Percentiles rank a stretch among this genome's conserved stretches.
phyloP scores from a whole-genome alignment of 768 basidiomycete genomes.

The Lactarius quietus region DNA sequence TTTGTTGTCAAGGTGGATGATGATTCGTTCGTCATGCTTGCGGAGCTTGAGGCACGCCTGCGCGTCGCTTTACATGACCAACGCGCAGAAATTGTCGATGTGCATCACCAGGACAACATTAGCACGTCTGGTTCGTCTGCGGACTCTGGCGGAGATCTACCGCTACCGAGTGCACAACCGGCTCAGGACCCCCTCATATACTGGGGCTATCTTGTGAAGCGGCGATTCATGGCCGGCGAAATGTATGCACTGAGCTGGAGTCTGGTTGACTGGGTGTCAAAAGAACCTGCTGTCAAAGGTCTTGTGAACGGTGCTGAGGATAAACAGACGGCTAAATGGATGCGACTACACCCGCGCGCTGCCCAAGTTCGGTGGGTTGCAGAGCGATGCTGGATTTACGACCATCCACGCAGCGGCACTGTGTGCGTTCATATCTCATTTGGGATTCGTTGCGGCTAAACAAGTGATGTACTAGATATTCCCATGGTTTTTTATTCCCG shows the following conservation, averaged over 20 bases:
- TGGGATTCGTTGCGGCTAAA: background rate
- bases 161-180: slow-evolving; percentile 18
- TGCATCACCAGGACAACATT: background rate
- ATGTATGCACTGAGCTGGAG: slow-evolving; percentile 87
- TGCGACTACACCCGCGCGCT: slow-evolving; percentile 77
- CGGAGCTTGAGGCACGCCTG: slow-evolving; percentile 88
- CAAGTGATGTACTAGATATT: slow-evolving; percentile 52
- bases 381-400: slow-evolving; percentile 97
- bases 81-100: background rate
- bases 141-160: background rate
- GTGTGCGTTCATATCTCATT: slow-evolving; percentile 54
- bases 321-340: slow-evolving; percentile 91
- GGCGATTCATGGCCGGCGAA: slow-evolving; percentile 94
- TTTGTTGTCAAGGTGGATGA: slow-evolving; percentile 95
- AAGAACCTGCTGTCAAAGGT: slow-evolving; percentile 61
- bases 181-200: slow-evolving; percentile 69
- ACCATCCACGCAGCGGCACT: slow-evolving; percentile 91
- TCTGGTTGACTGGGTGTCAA: slow-evolving; percentile 83
- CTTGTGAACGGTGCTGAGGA: slow-evolving; percentile 84
- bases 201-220: slow-evolving; percentile 89
- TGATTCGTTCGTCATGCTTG: slow-evolving; percentile 92
- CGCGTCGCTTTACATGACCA: slow-evolving; percentile 63
- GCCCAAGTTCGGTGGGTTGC: slow-evolving; percentile 82
- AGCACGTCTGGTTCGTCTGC: background rate
- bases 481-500: slow-evolving; percentile 94